phyloP scores from a whole-genome alignment of 2,329 filamentous ascomycete species.

The Trichoderma atroviride region DNA sequence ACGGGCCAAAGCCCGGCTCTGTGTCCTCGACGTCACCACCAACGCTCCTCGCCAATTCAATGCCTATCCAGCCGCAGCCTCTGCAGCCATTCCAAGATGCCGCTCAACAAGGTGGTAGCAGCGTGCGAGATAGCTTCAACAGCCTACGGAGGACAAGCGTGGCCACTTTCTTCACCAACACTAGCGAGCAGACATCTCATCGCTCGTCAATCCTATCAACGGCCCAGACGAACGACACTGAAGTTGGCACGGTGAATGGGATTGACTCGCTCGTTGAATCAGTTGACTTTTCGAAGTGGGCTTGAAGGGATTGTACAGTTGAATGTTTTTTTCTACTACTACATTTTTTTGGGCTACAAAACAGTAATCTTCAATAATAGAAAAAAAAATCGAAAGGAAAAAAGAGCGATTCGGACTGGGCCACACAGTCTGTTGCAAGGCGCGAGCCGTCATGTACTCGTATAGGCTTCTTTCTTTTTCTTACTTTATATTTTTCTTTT shows the following conservation, averaged over 20 bases:
- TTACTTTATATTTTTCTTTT: neutral
- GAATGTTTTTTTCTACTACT: neutral
- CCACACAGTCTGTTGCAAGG: constrained; percentile 19
- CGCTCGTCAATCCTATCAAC: constrained; percentile 60
- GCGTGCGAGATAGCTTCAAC: constrained; percentile 62
- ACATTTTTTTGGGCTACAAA: neutral
- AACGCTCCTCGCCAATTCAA: constrained; percentile 35
- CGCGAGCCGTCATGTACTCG: constrained; percentile 24
- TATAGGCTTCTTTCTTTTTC: constrained; percentile 1
- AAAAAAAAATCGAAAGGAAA: neutral
- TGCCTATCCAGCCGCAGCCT: constrained; percentile 31
- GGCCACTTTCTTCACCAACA: constrained; percentile 64
- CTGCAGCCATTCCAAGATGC: constrained; percentile 32
- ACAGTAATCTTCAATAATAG: neutral
- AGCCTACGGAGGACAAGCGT: constrained; percentile 65
- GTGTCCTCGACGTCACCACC: constrained; percentile 36
- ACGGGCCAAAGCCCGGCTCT: constrained; percentile 49
- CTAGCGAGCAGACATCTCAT: constrained; percentile 60
- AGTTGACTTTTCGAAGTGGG: constrained; percentile 47
- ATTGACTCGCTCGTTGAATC: constrained; percentile 42
- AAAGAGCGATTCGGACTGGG: constrained; percentile 2
- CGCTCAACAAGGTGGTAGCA: constrained; percentile 49
- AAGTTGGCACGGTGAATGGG: constrained; percentile 44
- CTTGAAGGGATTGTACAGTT: constrained; percentile 30
- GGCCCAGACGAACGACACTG: constrained; percentile 58